These are phyloP conservation scores for Cucumis hystrix DNA, from an alignment of 306 rosid species.

Conservation along the genomic window DNA sequence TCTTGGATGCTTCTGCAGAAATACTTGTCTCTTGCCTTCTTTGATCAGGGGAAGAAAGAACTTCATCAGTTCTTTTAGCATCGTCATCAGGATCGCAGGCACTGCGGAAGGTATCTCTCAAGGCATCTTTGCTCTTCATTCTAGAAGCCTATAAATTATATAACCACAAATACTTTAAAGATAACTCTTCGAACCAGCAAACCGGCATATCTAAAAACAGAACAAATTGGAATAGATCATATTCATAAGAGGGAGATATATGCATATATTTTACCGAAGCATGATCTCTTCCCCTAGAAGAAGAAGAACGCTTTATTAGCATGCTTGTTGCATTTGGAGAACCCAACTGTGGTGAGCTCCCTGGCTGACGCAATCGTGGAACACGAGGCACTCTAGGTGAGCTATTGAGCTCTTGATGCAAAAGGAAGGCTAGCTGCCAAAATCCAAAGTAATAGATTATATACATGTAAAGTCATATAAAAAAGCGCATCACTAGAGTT, in stretches of 20 bases:
- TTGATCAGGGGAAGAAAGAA: constrained; percentile 47
- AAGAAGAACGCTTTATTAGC: constrained; percentile 60
- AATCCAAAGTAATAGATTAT: background rate
- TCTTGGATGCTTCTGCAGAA: constrained; percentile 42
- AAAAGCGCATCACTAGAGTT: background rate
- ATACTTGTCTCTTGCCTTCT: constrained; percentile 40
- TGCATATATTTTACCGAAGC: constrained; percentile 32
- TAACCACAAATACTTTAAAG: background rate
- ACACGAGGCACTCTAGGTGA: constrained; percentile 98
- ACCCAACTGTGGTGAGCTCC: constrained; percentile 71
- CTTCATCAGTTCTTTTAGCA: constrained; percentile 45
- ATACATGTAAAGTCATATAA: background rate
- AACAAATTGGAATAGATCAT: background rate
- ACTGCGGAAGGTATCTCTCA: constrained; percentile 52
- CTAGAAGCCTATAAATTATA: constrained; percentile 43
- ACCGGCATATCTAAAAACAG: background rate
- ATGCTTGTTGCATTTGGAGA: constrained; percentile 64
- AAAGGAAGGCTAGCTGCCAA: constrained; percentile 70
- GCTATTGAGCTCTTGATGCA: constrained; percentile 96
- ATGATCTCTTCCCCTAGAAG: constrained; percentile 70
- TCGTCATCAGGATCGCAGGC: constrained; percentile 67
- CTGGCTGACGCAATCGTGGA: constrained; percentile 73
- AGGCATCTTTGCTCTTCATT: constrained; percentile 64
- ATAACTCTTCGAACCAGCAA: background rate
- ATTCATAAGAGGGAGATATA: constrained; percentile 1